Base-by-base conservation (phyloP, 768 basidiomycete genomes). In the Crucibulum laeve region DNA sequence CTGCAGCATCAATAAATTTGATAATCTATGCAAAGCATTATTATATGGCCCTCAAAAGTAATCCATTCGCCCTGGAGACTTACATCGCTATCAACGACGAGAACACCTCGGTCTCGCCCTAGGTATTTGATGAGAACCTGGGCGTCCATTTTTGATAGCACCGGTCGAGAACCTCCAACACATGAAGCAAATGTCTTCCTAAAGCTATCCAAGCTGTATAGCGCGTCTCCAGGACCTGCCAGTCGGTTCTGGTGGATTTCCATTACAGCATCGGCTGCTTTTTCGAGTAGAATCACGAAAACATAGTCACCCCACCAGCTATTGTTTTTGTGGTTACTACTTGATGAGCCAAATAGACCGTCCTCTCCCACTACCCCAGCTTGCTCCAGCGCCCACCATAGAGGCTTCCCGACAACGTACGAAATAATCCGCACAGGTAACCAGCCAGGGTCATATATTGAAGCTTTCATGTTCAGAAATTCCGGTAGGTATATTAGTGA, bases 351-450 rank as follows among this genome's bases (percentile, higher is more conserved):
- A 8, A 69, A 25, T 2, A 74, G 42, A 11, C 73, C 65, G 19
- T 85, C 84, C 37, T 87, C 84, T 2, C 77, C 78, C 5, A 87
- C 77, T 3, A 92, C 63, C 19, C 80, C 84, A n/a, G 84, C 67
- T 49, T 88, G 87, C 48, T 85, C 81, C 44, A 93, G 73, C 2
- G 84, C 82, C 91, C 91, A 93, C 86, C 84, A 90, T 1, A 93
- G 65, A 2, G 91, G 90, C 53, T 79, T 81, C 5, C 82, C 87
- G 5, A 92, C 72, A 5, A 91, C 67, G 44, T 76, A 84, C 7
- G 84, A 72, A 2, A 77, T 86, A 40, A 90, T 70, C 15, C 87
- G 80, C 38, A 69, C 75, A 1, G 87, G 81, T 13, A 91, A 55
- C 73, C 83, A 87, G 17, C 79, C 79, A 2, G 80, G 63, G 46